Evolutionary conservation across 305 asterid species (phyloP).

Genomic region (Fraxinus dipetala): DNA sequence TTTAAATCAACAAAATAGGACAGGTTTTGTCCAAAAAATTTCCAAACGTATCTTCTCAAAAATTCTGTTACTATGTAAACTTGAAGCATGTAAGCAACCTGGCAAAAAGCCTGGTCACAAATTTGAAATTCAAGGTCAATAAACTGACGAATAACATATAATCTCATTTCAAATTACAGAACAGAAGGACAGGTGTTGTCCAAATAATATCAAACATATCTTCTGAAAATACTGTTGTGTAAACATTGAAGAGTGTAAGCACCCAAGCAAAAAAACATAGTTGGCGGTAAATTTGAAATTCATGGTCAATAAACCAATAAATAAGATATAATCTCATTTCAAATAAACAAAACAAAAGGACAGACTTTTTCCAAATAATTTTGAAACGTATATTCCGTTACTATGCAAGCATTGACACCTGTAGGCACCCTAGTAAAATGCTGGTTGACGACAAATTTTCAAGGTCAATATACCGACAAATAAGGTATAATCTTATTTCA

Average conservation of each 20-base stretch:
- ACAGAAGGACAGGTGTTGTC: not conserved
- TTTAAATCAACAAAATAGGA: slow-evolving; percentile 14
- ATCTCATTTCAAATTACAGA: slow-evolving; percentile 18
- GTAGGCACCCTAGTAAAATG: slow-evolving; percentile 1
- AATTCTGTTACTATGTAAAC: not conserved
- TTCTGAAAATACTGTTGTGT: not conserved
- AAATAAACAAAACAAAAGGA: slow-evolving; percentile 16
- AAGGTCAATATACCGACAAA: not conserved
- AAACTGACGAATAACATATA: slow-evolving; percentile 15
- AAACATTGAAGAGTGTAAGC: not conserved
- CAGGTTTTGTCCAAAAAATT: slow-evolving; percentile 17
- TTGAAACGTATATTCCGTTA: slow-evolving; percentile 15
- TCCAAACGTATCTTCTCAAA: slow-evolving; percentile 19
- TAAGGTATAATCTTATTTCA: not conserved
- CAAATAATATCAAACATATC: not conserved
- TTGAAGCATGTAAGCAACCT: not conserved
- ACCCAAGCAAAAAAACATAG: not conserved
- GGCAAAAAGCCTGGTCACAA: not conserved
- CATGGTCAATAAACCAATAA: slow-evolving; percentile 14
- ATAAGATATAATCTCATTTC: slow-evolving; percentile 13
- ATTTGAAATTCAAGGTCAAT: slow-evolving; percentile 13
- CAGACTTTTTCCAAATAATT: slow-evolving; percentile 15
- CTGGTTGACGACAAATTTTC: slow-evolving; percentile 10
- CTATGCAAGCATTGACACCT: not conserved
- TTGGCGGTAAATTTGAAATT: not conserved